Evolutionary conservation across 805 yeast species (phyloP).

Genomic region (Zygotorulaspora florentina): DNA sequence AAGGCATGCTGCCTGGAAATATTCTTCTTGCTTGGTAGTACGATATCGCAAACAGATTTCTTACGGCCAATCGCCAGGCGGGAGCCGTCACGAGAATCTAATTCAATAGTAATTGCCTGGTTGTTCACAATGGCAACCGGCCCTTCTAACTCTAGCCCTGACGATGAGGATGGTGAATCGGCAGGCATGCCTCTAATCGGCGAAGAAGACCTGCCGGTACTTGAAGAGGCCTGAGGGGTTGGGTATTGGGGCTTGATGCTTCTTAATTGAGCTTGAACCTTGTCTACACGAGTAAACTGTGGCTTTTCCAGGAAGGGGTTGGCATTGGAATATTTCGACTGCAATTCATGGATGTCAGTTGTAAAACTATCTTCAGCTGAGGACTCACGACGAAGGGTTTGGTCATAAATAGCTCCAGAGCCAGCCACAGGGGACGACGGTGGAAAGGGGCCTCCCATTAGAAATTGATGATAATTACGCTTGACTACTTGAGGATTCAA

Average conservation of each 20-base stretch:
- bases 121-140: background rate
- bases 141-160: background rate
- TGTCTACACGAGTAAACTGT: slow-evolving; percentile 2
- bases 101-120: slow-evolving; percentile 11
- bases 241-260: slow-evolving; percentile 43
- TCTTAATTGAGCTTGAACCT: slow-evolving; percentile 1
- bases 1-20: slow-evolving; percentile 35
- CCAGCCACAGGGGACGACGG: slow-evolving; percentile 38
- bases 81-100: slow-evolving; percentile 19
- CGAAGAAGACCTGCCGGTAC: slow-evolving; percentile 42
- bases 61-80: slow-evolving; percentile 33
- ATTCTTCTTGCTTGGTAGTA: slow-evolving; percentile 30
- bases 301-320: background rate
- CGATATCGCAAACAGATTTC: slow-evolving; percentile 28
- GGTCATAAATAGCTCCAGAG: slow-evolving; percentile 2
- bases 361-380: slow-evolving; percentile 4
- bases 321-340: background rate
- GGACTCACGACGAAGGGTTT: slow-evolving; percentile 17
- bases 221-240: slow-evolving; percentile 70
- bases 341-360: background rate
- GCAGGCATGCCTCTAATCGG: slow-evolving; percentile 23
- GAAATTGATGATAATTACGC: background rate
- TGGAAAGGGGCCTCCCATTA: slow-evolving; percentile 27
- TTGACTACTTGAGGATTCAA: no score
- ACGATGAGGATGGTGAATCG: slow-evolving; percentile 3